These are phyloP conservation scores for Kwoniella dejecticola DNA, from an alignment of 768 basidiomycete genomes.

Conservation along the genomic window DNA sequence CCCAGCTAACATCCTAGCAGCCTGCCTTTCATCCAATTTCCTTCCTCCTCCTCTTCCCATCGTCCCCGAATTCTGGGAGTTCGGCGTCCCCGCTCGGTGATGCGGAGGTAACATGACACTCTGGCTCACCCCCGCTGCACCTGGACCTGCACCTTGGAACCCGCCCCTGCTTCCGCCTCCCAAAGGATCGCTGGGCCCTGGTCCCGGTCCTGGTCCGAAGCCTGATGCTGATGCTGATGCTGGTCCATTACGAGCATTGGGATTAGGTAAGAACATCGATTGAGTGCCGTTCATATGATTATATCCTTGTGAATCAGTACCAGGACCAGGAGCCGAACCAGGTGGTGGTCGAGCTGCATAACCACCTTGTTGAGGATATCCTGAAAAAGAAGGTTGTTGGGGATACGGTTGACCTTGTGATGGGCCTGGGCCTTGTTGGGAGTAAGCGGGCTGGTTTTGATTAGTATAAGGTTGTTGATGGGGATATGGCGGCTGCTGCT, in stretches of 20 bases:
- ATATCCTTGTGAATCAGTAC: neutral
- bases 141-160: neutral
- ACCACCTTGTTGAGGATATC: neutral
- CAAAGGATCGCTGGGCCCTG: conserved; percentile 26
- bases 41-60: conserved; percentile 30
- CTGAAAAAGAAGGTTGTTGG: no score
- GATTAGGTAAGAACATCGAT: conserved; percentile 46
- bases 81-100: conserved; percentile 3
- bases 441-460: neutral
- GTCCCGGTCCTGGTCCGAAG: conserved; percentile 2
- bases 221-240: conserved; percentile 11
- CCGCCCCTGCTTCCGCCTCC: neutral
- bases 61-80: neutral
- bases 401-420: neutral
- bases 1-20: conserved; percentile 50
- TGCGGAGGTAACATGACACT: conserved; percentile 44
- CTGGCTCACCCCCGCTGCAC: conserved; percentile 41
- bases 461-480: conserved; percentile 5
- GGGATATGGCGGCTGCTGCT: neutral
- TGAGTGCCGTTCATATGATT: conserved; percentile 23
- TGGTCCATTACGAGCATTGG: conserved; percentile 1
- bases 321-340: neutral
- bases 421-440: neutral
- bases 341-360: neutral
- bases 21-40: conserved; percentile 45